A percentile compares a stretch with the other conserved stretches of the same genome.
Evolutionary conservation across 805 yeast genomes (phyloP).

Genomic region (Ogataea saltuana): DNA sequence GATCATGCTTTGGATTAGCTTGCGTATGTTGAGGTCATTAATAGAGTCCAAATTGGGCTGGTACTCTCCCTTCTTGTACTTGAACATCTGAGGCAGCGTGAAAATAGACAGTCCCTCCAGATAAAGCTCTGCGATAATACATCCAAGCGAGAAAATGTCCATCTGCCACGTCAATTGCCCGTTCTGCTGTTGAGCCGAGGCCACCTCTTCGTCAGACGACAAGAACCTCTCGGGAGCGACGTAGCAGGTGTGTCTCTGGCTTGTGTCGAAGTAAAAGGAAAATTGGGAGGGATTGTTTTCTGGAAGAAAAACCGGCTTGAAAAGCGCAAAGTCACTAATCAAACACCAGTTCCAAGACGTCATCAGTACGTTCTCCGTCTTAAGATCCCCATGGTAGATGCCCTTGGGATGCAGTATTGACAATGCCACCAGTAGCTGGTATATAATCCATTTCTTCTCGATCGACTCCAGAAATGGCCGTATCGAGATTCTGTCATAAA

Average conservation of each 20-base stretch:
- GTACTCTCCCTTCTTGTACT: constrained; percentile 70
- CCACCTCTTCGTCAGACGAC: constrained; percentile 32
- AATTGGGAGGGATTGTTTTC: constrained; percentile 93
- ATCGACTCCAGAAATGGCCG: constrained; percentile 82
- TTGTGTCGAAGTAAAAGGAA: constrained; percentile 88
- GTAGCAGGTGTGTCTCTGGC: constrained; percentile 83
- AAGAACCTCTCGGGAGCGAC: constrained; percentile 91
- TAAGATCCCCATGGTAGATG: constrained; percentile 86
- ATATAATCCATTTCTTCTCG: constrained; percentile 83
- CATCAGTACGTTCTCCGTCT: constrained; percentile 83
- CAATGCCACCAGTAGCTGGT: constrained; percentile 70
- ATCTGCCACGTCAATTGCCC: constrained; percentile 53
- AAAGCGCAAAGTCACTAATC: constrained; percentile 78
- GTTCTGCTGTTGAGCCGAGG: constrained; percentile 4
- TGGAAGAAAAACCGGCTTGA: constrained; percentile 84
- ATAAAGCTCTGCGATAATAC: constrained; percentile 87
- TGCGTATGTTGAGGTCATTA: constrained; percentile 49
- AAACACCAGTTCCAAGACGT: constrained; percentile 88
- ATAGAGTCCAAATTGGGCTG: constrained; percentile 62
- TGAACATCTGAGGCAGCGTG: constrained; percentile 82
- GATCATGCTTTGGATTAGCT: constrained; percentile 64
- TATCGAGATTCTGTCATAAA: constrained; percentile 84
- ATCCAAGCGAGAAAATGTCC: constrained; percentile 84
- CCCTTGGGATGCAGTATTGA: constrained; percentile 60
- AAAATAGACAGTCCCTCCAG: constrained; percentile 86